Evolutionary conservation across 2,329 filamentous ascomycete genomes (phyloP).

Genomic region (Colletotrichum incanum): DNA sequence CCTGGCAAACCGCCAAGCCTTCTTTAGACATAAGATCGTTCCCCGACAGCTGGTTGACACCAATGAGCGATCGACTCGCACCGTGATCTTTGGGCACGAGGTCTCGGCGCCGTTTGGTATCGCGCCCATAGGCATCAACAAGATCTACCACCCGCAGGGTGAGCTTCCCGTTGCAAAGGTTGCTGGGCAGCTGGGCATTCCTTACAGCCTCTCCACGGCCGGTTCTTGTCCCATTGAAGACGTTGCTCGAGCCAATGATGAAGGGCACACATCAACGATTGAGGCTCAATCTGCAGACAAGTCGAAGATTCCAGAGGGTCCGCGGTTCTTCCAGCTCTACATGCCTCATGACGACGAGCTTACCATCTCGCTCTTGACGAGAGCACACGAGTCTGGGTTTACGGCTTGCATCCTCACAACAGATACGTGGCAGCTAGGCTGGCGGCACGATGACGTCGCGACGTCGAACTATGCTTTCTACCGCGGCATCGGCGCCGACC

Average conservation of each 20-base stretch:
- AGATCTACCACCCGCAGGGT: conserved; percentile 73
- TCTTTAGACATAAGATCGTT: conserved; percentile 75
- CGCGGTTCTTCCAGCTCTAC: conserved; percentile 76
- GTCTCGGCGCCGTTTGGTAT: conserved; percentile 75
- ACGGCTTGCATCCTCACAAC: conserved; percentile 72
- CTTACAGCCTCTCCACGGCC: conserved; percentile 73
- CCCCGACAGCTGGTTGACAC: conserved; percentile 73
- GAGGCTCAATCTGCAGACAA: conserved; percentile 16
- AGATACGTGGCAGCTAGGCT: conserved; percentile 76
- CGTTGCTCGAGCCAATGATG: conserved; percentile 69
- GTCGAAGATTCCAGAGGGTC: conserved; percentile 45
- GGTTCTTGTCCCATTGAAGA: conserved; percentile 71
- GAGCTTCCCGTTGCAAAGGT: conserved; percentile 74
- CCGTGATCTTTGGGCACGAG: conserved; percentile 72
- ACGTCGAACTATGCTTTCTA: conserved; percentile 76
- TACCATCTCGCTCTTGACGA: conserved; percentile 68
- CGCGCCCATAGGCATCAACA: conserved; percentile 76
- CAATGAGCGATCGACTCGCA: conserved; percentile 69
- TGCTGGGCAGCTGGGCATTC: conserved; percentile 71
- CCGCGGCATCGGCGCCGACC: conserved; percentile 70
- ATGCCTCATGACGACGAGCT: conserved; percentile 75
- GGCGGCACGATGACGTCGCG: conserved; percentile 72
- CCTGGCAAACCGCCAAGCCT: conserved; percentile 74
- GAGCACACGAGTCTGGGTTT: conserved; percentile 70
- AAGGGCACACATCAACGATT: not conserved